Conservation (phyloP, 169 alveolate genomes). For the Plasmodium malariae region DNA sequence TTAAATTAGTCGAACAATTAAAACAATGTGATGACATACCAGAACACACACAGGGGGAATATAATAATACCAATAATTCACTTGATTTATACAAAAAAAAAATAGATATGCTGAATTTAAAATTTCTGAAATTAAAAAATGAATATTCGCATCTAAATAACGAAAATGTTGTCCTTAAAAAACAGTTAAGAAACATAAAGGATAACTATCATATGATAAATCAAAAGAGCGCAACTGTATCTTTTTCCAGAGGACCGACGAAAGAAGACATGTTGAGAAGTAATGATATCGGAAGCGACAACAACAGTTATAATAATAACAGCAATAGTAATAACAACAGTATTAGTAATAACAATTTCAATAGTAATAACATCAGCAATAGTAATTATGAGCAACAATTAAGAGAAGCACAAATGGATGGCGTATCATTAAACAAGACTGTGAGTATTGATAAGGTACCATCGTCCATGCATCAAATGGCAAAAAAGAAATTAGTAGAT, state of each 20-base stretch:
- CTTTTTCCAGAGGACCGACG: slow-evolving; percentile 23
- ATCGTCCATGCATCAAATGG: not conserved
- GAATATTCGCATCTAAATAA: slow-evolving; percentile 43
- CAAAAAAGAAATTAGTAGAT: slow-evolving; percentile 4
- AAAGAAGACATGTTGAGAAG: slow-evolving; percentile 1
- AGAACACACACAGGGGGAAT: slow-evolving; percentile 3
- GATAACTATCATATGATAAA: slow-evolving; percentile 29
- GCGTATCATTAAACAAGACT: slow-evolving; percentile 4
- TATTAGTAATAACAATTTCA: too few relatives aligned
- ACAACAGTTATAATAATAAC: not conserved
- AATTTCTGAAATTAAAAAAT: slow-evolving; percentile 68
- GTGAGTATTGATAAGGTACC: not conserved
- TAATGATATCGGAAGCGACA: slow-evolving; percentile 3
- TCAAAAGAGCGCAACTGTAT: slow-evolving; percentile 33
- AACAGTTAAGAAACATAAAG: slow-evolving; percentile 53
- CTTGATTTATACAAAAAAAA: slow-evolving; percentile 46
- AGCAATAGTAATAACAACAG: too few relatives aligned
- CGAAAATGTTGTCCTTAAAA: slow-evolving; percentile 63
- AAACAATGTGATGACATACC: slow-evolving; percentile 41
- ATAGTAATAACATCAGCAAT: not conserved
- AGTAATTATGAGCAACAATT: slow-evolving; percentile 3
- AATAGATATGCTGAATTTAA: slow-evolving; percentile 68
- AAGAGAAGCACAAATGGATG: slow-evolving; percentile 6
- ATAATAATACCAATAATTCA: slow-evolving; percentile 23
- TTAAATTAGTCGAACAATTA: slow-evolving; percentile 39